Percentiles rank a stretch among this genome's conserved stretches.
These are phyloP conservation scores for Clarkia xantiana DNA, from an alignment of 345 rosid genomes.

Conservation along the genomic window DNA sequence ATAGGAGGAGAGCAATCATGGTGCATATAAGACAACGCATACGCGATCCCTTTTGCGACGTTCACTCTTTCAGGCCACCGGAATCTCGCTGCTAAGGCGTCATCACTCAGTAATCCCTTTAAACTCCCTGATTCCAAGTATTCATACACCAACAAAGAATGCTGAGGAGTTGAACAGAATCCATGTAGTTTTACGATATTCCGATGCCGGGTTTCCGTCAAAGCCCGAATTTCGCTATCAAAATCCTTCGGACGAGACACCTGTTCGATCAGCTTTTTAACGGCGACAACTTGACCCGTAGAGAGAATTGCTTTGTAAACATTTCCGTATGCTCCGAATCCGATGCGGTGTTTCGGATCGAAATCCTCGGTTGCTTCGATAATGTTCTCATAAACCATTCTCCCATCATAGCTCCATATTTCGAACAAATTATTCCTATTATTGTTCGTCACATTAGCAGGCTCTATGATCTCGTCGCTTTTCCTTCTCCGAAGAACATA, in stretches of 20 bases:
- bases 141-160: too few species aligned
- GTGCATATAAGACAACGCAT: slow-evolving; percentile 13
- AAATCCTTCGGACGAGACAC: slow-evolving; percentile 3
- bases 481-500: slow-evolving; percentile 4
- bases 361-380: slow-evolving; percentile 12
- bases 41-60: neutral
- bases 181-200: too few species aligned
- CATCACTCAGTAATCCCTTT: neutral
- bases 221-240: too few species aligned
- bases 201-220: too few species aligned
- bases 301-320: slow-evolving; percentile 12
- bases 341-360: slow-evolving; percentile 15
- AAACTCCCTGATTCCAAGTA: slow-evolving; percentile 8
- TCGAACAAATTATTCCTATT: neutral
- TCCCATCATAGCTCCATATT: slow-evolving; percentile 13
- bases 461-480: neutral
- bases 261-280: slow-evolving; percentile 6
- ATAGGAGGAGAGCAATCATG: slow-evolving; percentile 4
- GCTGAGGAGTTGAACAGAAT: neutral
- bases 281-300: too few species aligned
- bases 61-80: neutral
- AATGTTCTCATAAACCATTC: slow-evolving; percentile 10
- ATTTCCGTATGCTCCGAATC: slow-evolving; percentile 16
- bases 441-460: neutral
- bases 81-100: slow-evolving; percentile 2